phyloP scores from a whole-genome alignment of 2,329 filamentous ascomycete species.

The Colletotrichum coccodes region DNA sequence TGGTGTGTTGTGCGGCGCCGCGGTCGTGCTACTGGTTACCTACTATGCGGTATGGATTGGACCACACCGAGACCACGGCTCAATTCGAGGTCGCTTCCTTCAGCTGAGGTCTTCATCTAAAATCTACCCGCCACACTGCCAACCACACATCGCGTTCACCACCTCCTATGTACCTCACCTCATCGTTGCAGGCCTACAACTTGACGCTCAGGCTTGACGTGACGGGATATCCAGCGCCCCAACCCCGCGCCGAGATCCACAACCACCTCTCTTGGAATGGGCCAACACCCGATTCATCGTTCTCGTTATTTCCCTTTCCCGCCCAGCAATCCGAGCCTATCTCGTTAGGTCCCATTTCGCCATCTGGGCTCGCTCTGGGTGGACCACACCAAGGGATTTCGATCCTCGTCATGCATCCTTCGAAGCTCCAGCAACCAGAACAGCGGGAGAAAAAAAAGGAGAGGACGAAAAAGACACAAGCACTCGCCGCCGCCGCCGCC shows the following conservation, averaged over 20 bases:
- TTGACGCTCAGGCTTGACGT: constrained; percentile 7
- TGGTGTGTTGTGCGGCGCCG: neutral
- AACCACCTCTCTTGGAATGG: constrained; percentile 26
- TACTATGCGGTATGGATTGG: neutral
- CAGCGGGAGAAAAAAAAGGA: no score
- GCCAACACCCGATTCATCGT: constrained; percentile 26
- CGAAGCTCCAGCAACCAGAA: constrained; percentile 6
- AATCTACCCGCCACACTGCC: neutral
- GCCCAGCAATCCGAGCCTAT: constrained; percentile 28
- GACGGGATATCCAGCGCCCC: constrained; percentile 13
- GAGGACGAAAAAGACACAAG: constrained; percentile 20
- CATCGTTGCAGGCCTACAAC: neutral
- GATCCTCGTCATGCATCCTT: constrained; percentile 27
- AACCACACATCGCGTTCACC: neutral
- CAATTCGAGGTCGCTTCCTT: neutral
- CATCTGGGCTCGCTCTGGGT: constrained; percentile 24
- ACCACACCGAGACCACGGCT: neutral
- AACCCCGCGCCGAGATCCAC: constrained; percentile 34
- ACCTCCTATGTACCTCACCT: neutral
- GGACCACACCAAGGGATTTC: constrained; percentile 14
- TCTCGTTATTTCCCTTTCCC: constrained; percentile 28
- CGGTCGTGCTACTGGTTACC: constrained; percentile 1
- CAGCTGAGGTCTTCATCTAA: constrained; percentile 7
- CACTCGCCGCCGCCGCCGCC: neutral
- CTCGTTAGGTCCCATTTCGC: constrained; percentile 22